phyloP scores from a whole-genome alignment of 345 rosid genomes.

The Aquilaria sinensis region DNA sequence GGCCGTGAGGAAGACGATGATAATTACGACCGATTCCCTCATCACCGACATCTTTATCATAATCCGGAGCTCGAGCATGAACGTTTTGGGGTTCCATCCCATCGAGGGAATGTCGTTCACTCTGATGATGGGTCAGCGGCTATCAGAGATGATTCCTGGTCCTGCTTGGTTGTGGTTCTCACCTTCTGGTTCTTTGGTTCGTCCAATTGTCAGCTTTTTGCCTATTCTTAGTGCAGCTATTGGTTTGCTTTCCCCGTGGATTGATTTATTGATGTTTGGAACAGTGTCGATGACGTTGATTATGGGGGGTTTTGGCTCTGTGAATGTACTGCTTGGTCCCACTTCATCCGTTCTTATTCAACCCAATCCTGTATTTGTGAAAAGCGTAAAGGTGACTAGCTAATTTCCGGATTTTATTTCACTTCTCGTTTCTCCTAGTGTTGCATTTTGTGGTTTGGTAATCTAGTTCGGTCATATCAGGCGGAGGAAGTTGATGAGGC shows the following conservation, averaged over 20 bases:
- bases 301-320: slow-evolving; percentile 78
- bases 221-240: neutral
- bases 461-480: slow-evolving; percentile 26
- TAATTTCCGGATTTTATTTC: slow-evolving; percentile 1
- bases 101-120: slow-evolving; percentile 23
- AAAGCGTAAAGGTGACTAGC: slow-evolving; percentile 55
- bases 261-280: neutral
- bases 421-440: neutral
- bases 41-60: slow-evolving; percentile 26
- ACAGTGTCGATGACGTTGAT: slow-evolving; percentile 88
- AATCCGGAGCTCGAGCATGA: slow-evolving; percentile 43
- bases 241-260: neutral
- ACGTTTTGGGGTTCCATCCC: slow-evolving; percentile 23
- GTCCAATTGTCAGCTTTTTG: slow-evolving; percentile 13
- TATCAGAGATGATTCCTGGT: slow-evolving; percentile 70
- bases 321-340: slow-evolving; percentile 60
- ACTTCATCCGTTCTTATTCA: slow-evolving; percentile 56
- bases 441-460: neutral
- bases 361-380: slow-evolving; percentile 77
- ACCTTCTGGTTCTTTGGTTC: slow-evolving; percentile 90
- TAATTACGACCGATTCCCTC: slow-evolving; percentile 24
- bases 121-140: slow-evolving; percentile 31
- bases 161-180: slow-evolving; percentile 75
- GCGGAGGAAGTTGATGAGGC: slow-evolving; percentile 55
- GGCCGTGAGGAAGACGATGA: slow-evolving; percentile 43